A percentile compares a stretch with the other conserved stretches of the same genome.
These are phyloP conservation scores for Microbotryum lychnidis-dioicae DNA, from an alignment of 1,284 basidiomycete genomes.

Conservation along the genomic window DNA sequence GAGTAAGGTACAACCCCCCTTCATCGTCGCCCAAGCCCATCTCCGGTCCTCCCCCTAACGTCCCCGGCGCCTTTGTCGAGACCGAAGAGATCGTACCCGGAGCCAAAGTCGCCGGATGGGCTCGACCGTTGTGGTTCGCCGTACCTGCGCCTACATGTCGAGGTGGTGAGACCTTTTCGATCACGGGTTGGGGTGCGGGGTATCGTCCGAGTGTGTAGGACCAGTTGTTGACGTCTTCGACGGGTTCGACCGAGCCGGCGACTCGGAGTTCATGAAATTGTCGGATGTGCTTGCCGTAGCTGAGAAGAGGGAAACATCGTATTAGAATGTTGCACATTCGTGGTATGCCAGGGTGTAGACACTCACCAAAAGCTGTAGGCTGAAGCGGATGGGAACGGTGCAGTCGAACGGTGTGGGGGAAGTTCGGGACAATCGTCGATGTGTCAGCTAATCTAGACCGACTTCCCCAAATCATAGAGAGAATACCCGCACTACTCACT, in stretches of 20 bases:
- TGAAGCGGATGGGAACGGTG: constrained; percentile 8
- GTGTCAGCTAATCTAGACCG: too few relatives aligned
- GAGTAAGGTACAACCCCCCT: constrained; percentile 60
- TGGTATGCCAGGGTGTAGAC: too few relatives aligned
- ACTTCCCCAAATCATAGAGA: background rate
- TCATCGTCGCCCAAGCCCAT: constrained; percentile 13
- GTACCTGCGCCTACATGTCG: background rate
- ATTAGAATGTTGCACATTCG: too few relatives aligned
- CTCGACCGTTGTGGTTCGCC: too few relatives aligned
- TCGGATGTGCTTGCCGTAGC: constrained; percentile 35
- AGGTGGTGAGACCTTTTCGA: background rate
- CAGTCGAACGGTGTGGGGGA: background rate
- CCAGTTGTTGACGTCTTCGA: constrained; percentile 33
- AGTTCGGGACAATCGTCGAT: background rate
- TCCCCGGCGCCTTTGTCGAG: constrained; percentile 5
- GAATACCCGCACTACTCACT: constrained; percentile 61
- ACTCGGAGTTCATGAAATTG: constrained; percentile 36
- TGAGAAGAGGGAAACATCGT: constrained; percentile 14
- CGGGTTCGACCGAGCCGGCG: constrained; percentile 20
- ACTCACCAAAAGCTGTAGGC: background rate
- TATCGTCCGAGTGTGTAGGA: constrained; percentile 34
- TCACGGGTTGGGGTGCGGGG: constrained; percentile 19
- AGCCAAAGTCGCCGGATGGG: too few relatives aligned
- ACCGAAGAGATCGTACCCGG: too few relatives aligned
- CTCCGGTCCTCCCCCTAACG: constrained; percentile 9